A percentile compares a stretch with the other conserved stretches of the same genome.
phyloP scores from a whole-genome alignment of 1,284 basidiomycete genomes.

The Leccinum subrobustum region DNA sequence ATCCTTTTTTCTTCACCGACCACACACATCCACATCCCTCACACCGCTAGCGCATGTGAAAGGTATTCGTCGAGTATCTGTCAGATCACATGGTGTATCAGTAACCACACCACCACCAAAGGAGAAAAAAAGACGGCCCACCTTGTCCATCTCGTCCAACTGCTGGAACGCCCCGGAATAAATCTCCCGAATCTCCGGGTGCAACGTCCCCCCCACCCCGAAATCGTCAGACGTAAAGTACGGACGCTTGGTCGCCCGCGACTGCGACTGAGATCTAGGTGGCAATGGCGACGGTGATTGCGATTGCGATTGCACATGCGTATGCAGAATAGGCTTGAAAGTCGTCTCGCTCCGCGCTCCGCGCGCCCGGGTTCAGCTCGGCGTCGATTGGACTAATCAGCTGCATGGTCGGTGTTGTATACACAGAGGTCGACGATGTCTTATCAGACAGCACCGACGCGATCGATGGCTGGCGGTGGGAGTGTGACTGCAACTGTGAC shows the following conservation, averaged over 20 bases:
- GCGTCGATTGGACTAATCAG: constrained; percentile 32
- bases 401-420: constrained; percentile 48
- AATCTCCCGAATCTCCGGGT: constrained; percentile 70
- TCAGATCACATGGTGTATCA: too few species aligned
- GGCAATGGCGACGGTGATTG: not conserved
- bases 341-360: constrained; percentile 25
- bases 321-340: constrained; percentile 18
- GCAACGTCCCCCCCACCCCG: constrained; percentile 66
- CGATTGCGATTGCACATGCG: not conserved
- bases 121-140: constrained; percentile 29
- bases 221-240: constrained; percentile 78
- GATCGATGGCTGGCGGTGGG: constrained; percentile 55
- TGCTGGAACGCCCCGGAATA: constrained; percentile 71
- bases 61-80: too few species aligned
- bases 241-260: constrained; percentile 36
- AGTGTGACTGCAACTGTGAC: constrained; percentile 20
- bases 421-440: constrained; percentile 33
- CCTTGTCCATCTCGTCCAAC: constrained; percentile 79
- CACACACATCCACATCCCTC: too few species aligned
- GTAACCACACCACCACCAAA: too few species aligned
- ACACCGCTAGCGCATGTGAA: too few species aligned
- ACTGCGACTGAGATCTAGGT: not conserved
- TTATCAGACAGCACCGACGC: constrained; percentile 65
- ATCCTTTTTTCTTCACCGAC: too few species aligned
- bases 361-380: constrained; percentile 14